Evolutionary conservation across 116 monocot species (phyloP), one percentile per base, ranked within the genome.

Genomic region (Papilionanthe hybrid): DNA sequence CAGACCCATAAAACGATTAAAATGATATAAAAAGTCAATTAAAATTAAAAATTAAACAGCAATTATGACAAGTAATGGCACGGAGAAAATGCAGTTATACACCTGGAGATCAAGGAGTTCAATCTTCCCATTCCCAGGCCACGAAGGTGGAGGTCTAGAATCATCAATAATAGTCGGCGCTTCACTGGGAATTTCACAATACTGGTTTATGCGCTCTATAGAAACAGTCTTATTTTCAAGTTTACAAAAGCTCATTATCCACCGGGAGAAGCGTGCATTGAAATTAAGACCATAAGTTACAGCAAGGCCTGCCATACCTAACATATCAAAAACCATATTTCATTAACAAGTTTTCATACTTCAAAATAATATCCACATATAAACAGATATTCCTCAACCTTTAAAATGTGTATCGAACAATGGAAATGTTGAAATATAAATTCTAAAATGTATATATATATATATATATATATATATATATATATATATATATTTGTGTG

Each of bases 221-320:
- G 95, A 93, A 78, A 99, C 95, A 72, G 95, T 88, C 77, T 90
- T 95, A 77, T 99, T 99, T 63, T 99, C 99, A 74, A 99, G 95
- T 83, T 99, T 99, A 75, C 99, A 99, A 83, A 93, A 99, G 84
- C 99, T 99, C 77, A 99, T 77, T 75, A 99, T 93, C 99, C 99
- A 99, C 67, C 93, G 83, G 53, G 99, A 99, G 60, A 99, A 78
- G 53, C 99, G 93, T 66, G 91, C 90, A 84, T 99, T 99, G 57
- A 99, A 84, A 84, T 95, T 94, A 77, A 99, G 86, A 27, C 95
- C 99, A 84, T 93, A 95, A 79, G 95, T 95, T 63, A 99, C 99
- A 65, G 99, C 99, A 89, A 99, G 93, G 72, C 99, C 99, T 22
- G 99, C 99, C 99, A 99, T 93, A 86, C 99, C 99, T 92, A 56